These are phyloP conservation scores for Papiliotrema nemorosa DNA, from an alignment of 1,284 basidiomycete genomes.

Conservation along the genomic window DNA sequence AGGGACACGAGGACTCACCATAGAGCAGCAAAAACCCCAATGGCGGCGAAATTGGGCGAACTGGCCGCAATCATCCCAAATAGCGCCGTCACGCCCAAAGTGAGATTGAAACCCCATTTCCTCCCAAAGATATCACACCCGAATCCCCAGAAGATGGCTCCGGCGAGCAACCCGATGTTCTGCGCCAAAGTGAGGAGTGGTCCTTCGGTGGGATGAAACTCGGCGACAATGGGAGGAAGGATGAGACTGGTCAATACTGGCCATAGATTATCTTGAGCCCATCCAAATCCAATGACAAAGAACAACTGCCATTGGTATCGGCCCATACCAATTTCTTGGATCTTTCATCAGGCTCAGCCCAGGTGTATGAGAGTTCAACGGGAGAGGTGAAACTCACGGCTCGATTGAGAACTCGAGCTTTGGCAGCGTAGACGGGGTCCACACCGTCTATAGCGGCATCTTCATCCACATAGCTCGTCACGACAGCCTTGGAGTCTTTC, in stretches of 20 bases:
- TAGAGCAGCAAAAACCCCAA: conserved; percentile 54
- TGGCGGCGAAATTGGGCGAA: conserved; percentile 56
- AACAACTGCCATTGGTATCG: conserved; percentile 62
- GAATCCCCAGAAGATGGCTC: conserved; percentile 53
- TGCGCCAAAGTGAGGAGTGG: conserved; percentile 31
- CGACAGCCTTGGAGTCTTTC: no score
- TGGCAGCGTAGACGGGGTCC: conserved; percentile 40
- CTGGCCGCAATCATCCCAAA: conserved; percentile 61
- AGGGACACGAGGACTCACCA: no score
- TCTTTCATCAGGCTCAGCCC: background rate
- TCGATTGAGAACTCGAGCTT: conserved; percentile 37
- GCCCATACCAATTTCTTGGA: conserved; percentile 59
- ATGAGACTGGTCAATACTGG: conserved; percentile 48
- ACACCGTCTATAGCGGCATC: conserved; percentile 26
- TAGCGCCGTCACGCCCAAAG: conserved; percentile 59
- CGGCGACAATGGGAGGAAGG: conserved; percentile 54
- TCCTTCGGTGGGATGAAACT: conserved; percentile 39
- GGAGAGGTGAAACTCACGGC: conserved; percentile 19
- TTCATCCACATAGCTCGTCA: no score
- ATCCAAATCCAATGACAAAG: conserved; percentile 52
- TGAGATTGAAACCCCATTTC: conserved; percentile 59
- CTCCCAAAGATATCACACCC: conserved; percentile 53
- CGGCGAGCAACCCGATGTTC: conserved; percentile 36
- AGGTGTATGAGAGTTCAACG: no score
- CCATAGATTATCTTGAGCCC: conserved; percentile 13